Conservation (phyloP, 345 rosid genomes). For the Citrus maxima region DNA sequence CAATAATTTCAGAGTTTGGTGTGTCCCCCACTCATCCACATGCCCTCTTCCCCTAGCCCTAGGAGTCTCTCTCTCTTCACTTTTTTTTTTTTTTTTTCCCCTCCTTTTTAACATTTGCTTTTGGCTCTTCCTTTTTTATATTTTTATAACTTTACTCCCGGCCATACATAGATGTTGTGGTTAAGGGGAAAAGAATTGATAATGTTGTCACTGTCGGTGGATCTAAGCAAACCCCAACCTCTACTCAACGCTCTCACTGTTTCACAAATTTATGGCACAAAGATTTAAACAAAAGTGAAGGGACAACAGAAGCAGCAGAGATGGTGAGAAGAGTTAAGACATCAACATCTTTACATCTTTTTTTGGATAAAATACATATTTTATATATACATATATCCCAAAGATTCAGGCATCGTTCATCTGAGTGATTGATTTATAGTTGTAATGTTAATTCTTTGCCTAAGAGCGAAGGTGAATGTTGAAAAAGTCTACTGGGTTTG, state of each 20-base stretch:
- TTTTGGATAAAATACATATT: no score
- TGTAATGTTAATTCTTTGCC: background rate
- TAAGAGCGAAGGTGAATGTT: background rate
- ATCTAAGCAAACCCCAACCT: constrained; percentile 25
- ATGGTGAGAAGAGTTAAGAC: background rate
- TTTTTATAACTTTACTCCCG: background rate
- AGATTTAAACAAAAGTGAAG: background rate
- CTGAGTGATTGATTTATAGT: background rate
- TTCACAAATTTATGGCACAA: background rate
- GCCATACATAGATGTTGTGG: constrained; percentile 17
- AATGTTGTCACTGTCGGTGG: constrained; percentile 29
- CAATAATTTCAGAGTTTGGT: constrained; percentile 42
- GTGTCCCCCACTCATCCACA: constrained; percentile 73
- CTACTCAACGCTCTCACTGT: background rate
- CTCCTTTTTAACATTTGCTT: background rate
- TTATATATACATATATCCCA: no score
- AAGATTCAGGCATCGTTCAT: background rate
- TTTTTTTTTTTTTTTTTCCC: background rate
- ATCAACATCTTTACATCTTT: background rate
- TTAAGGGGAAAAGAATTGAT: constrained; percentile 5
- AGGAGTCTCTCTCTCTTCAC: constrained; percentile 27
- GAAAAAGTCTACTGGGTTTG: background rate
- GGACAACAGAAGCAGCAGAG: background rate
- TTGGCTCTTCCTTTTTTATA: constrained; percentile 12
- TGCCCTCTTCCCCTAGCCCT: constrained; percentile 58